Evolutionary conservation across 305 asterid species (phyloP).

Genomic region (Rubia tinctorum): DNA sequence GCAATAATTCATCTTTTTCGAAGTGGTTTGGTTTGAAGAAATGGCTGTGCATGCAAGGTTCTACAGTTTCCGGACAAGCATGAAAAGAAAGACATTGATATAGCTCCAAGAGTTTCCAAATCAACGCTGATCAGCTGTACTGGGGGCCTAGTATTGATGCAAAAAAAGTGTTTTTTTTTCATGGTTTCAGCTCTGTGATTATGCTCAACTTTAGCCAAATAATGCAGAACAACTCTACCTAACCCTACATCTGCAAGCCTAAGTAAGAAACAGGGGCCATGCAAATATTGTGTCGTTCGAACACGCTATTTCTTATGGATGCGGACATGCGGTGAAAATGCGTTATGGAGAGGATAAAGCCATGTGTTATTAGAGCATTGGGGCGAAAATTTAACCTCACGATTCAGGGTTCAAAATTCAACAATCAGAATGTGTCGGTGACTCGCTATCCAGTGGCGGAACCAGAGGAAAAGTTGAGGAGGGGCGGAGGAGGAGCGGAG

Average conservation of each 20-base stretch:
- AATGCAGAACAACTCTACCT: not conserved
- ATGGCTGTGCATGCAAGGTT: not conserved
- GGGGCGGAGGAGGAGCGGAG: no score
- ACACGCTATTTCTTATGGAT: not conserved
- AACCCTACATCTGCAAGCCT: not conserved
- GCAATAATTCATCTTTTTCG: constrained; percentile 9
- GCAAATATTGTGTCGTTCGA: not conserved
- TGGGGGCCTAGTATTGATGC: not conserved
- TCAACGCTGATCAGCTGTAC: not conserved
- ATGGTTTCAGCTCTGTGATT: not conserved
- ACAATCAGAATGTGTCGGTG: no score
- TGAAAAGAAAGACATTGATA: not conserved
- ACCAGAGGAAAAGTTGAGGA: no score
- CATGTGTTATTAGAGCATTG: no score
- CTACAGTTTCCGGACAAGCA: not conserved
- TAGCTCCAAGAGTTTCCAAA: constrained; percentile 7
- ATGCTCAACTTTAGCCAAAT: not conserved
- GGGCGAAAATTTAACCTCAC: no score
- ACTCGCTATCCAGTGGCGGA: no score
- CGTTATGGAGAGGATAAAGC: no score
- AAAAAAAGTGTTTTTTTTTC: not conserved
- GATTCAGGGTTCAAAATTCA: no score
- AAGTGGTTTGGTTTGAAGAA: constrained; percentile 1
- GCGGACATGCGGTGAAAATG: not conserved
- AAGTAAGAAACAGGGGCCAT: not conserved